Evolutionary conservation across 1,284 basidiomycete species (phyloP), one percentile per base, ranked within the genome.

Genomic region (Rhodotorula mucilaginosa): DNA sequence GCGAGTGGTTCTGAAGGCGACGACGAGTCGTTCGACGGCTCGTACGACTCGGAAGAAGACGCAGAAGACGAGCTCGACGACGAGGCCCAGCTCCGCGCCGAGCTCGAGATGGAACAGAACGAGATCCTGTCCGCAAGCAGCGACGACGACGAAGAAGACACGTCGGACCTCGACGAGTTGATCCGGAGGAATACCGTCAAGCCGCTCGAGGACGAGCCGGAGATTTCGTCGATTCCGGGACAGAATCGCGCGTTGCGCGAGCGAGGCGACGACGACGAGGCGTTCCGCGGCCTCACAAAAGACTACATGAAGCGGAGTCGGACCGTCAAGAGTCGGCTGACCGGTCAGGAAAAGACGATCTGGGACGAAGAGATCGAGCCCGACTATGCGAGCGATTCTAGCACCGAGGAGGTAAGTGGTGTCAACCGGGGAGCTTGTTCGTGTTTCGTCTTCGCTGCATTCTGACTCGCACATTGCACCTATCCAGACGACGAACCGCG

Each of bases 311-410:
- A 78, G 48, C 74, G 78, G 60, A 80, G 79, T 46, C 70, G 73
- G 31, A 74, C 78, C 59, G 80, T 92, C 66, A 85, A 88, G 67
- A 93, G 91, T 67, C 84, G 88, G 69, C 89, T 98, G 69, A 95
- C 94, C 64, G 93, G 94, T 21, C 87, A 91, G 77, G 89, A 88
- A 73, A 95, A 91, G 85, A 87, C 88, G 71, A 90, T 97, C 69
- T 99, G 83, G 77, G 77, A 93, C 80, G 92, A 93, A 58, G 90
- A 93, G 77, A 96, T 97, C 80, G 93, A 97, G 79, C 91, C 96
- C 23, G 91, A 92, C 65, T 99, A 99, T 81, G 95, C 97, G 79
- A 94, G 91, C 63, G 96, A 99, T 83, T 95, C 92, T 61, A 95
- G 92, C 59, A 98, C 93, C 1, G 96, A 99, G 84, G 93, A 99